A percentile compares a stretch with the other conserved stretches of the same genome.
Conservation (phyloP, 441 rosid species). For the Manihot esculenta region DNA sequence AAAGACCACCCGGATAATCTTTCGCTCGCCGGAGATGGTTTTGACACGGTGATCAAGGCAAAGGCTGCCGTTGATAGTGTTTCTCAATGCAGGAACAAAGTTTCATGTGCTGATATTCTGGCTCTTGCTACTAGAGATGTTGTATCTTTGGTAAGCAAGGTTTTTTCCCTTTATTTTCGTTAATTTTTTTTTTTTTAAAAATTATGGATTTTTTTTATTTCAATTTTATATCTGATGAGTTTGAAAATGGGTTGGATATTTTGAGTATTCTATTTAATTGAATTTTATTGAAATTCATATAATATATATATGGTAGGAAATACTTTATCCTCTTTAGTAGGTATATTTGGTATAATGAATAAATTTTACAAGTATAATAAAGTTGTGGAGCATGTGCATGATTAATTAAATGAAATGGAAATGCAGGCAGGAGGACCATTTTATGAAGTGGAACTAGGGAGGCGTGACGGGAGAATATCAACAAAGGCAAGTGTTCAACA, state of each 20-base stretch:
- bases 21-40: conserved; percentile 86
- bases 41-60: conserved; percentile 80
- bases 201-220: too few species aligned
- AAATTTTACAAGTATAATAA: neutral
- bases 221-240: too few species aligned
- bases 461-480: conserved; percentile 75
- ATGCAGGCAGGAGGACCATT: conserved; percentile 71
- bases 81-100: conserved; percentile 62
- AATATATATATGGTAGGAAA: too few species aligned
- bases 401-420: neutral
- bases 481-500: conserved; percentile 52
- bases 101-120: conserved; percentile 84
- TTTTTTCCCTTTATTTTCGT: neutral
- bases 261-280: too few species aligned
- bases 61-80: conserved; percentile 63
- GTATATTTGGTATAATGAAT: too few species aligned
- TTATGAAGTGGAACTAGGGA: conserved; percentile 74
- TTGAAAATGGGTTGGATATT: too few species aligned
- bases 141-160: conserved; percentile 50
- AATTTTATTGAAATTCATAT: too few species aligned
- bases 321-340: too few species aligned
- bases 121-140: conserved; percentile 81
- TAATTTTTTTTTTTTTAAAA: too few species aligned
- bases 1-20: conserved; percentile 80
- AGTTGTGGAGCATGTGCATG: neutral